A percentile compares a stretch with the other conserved stretches of the same genome.
Evolutionary conservation across 225 moss, liverwort and hornwort species (phyloP).

Genomic region (Ulota crispa): DNA sequence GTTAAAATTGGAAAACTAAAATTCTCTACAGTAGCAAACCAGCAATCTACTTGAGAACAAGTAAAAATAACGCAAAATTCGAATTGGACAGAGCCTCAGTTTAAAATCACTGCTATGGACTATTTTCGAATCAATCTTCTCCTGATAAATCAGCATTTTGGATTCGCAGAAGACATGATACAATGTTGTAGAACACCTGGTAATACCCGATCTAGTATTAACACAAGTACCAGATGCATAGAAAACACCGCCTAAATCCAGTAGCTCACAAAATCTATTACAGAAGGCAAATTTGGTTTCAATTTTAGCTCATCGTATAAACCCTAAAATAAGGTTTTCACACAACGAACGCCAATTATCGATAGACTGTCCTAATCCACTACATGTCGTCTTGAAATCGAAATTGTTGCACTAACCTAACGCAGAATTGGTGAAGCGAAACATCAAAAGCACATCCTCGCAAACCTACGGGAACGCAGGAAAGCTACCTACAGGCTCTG

Average conservation of each 20-base stretch:
- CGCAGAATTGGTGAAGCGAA: not conserved
- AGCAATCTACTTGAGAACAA: not conserved
- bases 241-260: constrained; percentile 8
- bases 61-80: constrained; percentile 4
- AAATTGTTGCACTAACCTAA: not conserved
- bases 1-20: not conserved
- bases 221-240: not conserved
- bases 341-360: not conserved
- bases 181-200: constrained; percentile 1
- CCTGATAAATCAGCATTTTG: not conserved
- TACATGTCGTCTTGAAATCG: not conserved
- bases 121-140: not conserved
- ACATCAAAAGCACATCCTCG: not conserved
- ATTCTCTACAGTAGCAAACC: not conserved
- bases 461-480: not conserved
- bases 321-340: constrained; percentile 31
- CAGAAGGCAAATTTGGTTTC: not conserved
- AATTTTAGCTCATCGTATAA: constrained; percentile 11
- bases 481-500: not conserved
- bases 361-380: not conserved
- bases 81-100: not conserved
- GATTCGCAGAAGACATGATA: not conserved
- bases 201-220: constrained; percentile 1
- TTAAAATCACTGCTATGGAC: not conserved
- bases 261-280: constrained; percentile 13